Conservation (phyloP, 495 filamentous ascomycete genomes). For the Penicillium flavigenum region DNA sequence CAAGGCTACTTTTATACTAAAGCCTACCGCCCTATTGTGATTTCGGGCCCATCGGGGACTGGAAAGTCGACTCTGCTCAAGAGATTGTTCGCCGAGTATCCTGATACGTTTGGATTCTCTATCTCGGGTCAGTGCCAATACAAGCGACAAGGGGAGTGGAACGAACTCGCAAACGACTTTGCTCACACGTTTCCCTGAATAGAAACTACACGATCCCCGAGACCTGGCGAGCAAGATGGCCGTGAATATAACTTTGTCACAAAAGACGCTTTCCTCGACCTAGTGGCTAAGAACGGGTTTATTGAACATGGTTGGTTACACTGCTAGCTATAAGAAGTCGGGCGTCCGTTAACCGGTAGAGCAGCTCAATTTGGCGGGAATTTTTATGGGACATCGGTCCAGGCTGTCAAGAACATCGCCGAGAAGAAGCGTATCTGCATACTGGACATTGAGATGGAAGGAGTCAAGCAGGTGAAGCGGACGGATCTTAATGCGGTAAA, state of each 20-base stretch:
- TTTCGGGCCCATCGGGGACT: constrained; percentile 72
- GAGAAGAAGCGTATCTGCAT: constrained; percentile 52
- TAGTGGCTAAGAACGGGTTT: constrained; percentile 71
- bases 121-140: constrained; percentile 55
- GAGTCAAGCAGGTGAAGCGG: constrained; percentile 90
- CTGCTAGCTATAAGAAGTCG: not conserved
- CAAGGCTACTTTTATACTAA: not conserved
- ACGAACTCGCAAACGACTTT: not conserved
- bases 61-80: constrained; percentile 88
- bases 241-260: constrained; percentile 79
- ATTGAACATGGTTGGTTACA: constrained; percentile 64
- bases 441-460: constrained; percentile 93
- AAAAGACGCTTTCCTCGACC: constrained; percentile 64
- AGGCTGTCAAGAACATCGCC: constrained; percentile 71
- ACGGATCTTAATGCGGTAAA: constrained; percentile 62
- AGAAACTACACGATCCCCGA: constrained; percentile 78
- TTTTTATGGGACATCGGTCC: constrained; percentile 79
- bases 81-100: constrained; percentile 65
- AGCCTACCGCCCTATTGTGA: constrained; percentile 14
- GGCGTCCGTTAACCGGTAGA: not conserved
- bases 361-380: constrained; percentile 78
- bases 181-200: not conserved
- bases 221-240: constrained; percentile 72
- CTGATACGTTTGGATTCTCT: constrained; percentile 75
- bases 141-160: not conserved